A percentile compares a stretch with the other conserved stretches of the same genome.
phyloP scores from a whole-genome alignment of 2,329 filamentous ascomycete genomes.

The Pleurostoma richardsiae region DNA sequence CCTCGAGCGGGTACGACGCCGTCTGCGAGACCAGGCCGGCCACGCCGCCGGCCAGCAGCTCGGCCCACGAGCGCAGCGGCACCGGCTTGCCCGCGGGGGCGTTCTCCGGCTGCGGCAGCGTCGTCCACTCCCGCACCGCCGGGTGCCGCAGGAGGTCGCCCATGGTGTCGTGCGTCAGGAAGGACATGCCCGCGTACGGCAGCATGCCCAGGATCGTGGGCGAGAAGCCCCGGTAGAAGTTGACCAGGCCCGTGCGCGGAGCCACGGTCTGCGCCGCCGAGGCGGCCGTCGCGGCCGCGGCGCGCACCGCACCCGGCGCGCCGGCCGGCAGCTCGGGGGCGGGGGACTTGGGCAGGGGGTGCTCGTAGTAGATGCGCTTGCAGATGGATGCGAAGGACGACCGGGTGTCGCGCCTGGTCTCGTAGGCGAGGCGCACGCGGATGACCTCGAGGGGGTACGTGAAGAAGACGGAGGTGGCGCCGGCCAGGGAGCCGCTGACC shows the following conservation, averaged over 20 bases:
- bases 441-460: slow-evolving; percentile 95
- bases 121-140: slow-evolving; percentile 65
- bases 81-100: slow-evolving; percentile 56
- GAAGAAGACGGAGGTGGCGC: slow-evolving; percentile 88
- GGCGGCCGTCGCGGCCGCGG: slow-evolving; percentile 34
- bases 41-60: slow-evolving; percentile 76
- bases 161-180: slow-evolving; percentile 88
- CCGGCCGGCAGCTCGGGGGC: slow-evolving; percentile 19
- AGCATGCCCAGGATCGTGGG: slow-evolving; percentile 92
- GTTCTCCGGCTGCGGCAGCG: slow-evolving; percentile 57
- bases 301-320: slow-evolving; percentile 29
- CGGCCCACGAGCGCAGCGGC: slow-evolving; percentile 78
- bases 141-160: slow-evolving; percentile 77
- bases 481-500: slow-evolving; percentile 68
- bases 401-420: slow-evolving; percentile 71
- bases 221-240: slow-evolving; percentile 93
- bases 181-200: slow-evolving; percentile 92
- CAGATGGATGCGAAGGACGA: slow-evolving; percentile 74
- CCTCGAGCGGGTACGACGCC: slow-evolving; percentile 87
- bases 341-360: slow-evolving; percentile 36
- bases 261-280: slow-evolving; percentile 44
- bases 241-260: slow-evolving; percentile 66
- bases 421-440: slow-evolving; percentile 87
- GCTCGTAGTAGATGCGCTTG: slow-evolving; percentile 80
- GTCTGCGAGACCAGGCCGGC: slow-evolving; percentile 90